These are phyloP conservation scores for Auricularia sp. DNA, from an alignment of 768 basidiomycete genomes.

Conservation along the genomic window DNA sequence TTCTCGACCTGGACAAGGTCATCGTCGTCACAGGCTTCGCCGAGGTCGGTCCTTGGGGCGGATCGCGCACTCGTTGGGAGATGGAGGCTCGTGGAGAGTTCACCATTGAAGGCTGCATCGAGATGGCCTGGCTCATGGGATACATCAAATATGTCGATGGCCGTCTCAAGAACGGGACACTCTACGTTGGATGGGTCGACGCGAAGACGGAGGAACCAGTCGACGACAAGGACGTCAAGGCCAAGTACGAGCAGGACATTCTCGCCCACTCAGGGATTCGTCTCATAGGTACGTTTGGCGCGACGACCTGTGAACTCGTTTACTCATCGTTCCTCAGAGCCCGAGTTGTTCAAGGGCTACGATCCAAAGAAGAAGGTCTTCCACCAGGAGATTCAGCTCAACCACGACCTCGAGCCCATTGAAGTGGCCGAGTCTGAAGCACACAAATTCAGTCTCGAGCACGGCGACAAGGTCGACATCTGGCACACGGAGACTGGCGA, in stretches of 20 bases:
- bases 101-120: constrained; percentile 95
- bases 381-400: constrained; percentile 93
- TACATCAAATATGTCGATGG: constrained; percentile 98
- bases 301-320: neutral
- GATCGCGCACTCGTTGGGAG: constrained; percentile 96
- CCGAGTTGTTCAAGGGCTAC: constrained; percentile 95
- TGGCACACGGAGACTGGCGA: constrained; percentile 90
- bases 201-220: constrained; percentile 87
- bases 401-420: constrained; percentile 92
- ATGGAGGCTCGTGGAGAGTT: constrained; percentile 98
- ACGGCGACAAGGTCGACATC: constrained; percentile 91
- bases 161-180: constrained; percentile 81
- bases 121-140: constrained; percentile 99
- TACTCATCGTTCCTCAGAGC: constrained; percentile 46
- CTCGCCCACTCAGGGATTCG: constrained; percentile 85
- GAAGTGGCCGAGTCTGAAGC: constrained; percentile 90
- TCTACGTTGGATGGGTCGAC: constrained; percentile 98
- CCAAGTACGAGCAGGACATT: constrained; percentile 91
- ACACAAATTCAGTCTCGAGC: constrained; percentile 90
- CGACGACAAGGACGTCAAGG: constrained; percentile 94
- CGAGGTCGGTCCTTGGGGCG: constrained; percentile 98
- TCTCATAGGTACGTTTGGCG: constrained; percentile 64
- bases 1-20: constrained; percentile 94
- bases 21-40: constrained; percentile 94
- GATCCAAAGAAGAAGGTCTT: constrained; percentile 96